Evolutionary conservation across 176 grass and related monocot species (phyloP).

Genomic region (Triticum timopheevii): DNA sequence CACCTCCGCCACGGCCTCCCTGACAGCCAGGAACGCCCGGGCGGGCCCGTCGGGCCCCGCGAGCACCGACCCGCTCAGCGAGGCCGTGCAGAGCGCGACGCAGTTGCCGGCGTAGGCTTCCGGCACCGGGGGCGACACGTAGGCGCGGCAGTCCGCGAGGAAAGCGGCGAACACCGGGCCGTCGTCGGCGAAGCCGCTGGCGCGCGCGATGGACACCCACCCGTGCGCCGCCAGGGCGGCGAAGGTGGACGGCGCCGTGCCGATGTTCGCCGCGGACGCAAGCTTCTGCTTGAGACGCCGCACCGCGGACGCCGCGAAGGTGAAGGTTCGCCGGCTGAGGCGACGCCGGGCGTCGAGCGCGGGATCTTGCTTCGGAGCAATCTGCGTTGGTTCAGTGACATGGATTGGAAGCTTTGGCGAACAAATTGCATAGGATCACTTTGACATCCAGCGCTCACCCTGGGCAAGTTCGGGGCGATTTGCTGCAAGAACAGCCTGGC

Average conservation of each 20-base stretch:
- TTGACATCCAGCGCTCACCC: background rate
- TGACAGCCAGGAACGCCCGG: background rate
- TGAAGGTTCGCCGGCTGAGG: constrained; percentile 21
- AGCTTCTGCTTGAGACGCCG: background rate
- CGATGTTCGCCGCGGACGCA: background rate
- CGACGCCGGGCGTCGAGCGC: background rate
- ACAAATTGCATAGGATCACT: background rate
- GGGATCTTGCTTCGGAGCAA: background rate
- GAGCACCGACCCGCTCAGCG: background rate
- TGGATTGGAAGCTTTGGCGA: background rate
- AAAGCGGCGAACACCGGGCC: background rate
- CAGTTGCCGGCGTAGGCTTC: background rate
- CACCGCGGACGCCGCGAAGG: background rate
- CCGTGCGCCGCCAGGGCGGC: background rate
- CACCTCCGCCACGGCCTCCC: background rate
- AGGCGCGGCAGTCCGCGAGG: background rate
- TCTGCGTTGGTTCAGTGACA: background rate
- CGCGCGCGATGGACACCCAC: constrained; percentile 18
- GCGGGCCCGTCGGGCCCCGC: background rate
- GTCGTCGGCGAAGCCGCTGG: constrained; percentile 6
- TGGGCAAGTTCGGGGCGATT: constrained; percentile 23
- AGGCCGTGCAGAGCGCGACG: background rate
- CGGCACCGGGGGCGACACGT: constrained; percentile 2
- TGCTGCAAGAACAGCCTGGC: background rate
- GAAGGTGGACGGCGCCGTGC: constrained; percentile 5